These are phyloP conservation scores for Diaporthe nobilis DNA, from an alignment of 2,329 filamentous ascomycete species.

Conservation along the genomic window DNA sequence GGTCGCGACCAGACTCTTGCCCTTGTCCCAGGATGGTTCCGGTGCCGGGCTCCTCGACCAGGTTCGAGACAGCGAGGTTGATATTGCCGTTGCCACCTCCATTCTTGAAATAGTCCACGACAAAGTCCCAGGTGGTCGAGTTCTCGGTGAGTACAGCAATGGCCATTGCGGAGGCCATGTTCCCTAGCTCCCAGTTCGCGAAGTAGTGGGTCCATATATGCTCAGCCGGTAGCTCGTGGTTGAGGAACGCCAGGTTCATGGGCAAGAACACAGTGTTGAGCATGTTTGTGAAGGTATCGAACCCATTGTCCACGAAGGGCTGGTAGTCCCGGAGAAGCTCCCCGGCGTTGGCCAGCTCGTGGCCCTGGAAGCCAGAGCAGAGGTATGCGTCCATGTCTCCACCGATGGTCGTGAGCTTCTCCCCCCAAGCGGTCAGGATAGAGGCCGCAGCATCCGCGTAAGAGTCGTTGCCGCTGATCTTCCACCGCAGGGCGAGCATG, in stretches of 20 bases:
- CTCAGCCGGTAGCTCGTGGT: constrained; percentile 51
- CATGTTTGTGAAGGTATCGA: constrained; percentile 49
- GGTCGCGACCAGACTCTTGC: constrained; percentile 60
- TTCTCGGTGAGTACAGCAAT: constrained; percentile 61
- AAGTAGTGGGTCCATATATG: constrained; percentile 54
- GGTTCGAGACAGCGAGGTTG: constrained; percentile 50
- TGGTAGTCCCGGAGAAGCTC: constrained; percentile 56
- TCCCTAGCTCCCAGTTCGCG: constrained; percentile 62
- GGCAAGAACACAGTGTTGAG: constrained; percentile 55
- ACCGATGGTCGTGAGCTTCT: constrained; percentile 50
- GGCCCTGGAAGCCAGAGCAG: constrained; percentile 59
- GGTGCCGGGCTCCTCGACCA: constrained; percentile 49
- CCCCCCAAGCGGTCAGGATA: constrained; percentile 57
- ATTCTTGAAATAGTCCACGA: constrained; percentile 56
- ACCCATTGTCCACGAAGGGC: constrained; percentile 48
- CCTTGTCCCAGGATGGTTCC: constrained; percentile 53
- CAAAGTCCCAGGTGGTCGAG: constrained; percentile 55
- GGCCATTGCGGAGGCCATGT: constrained; percentile 55
- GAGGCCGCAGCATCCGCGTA: constrained; percentile 54
- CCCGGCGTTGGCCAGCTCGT: constrained; percentile 61
- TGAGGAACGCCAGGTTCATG: constrained; percentile 56
- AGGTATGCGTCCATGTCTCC: constrained; percentile 56
- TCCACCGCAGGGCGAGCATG: constrained; percentile 55
- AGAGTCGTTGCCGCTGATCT: constrained; percentile 52
- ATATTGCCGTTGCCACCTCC: constrained; percentile 56